These are phyloP conservation scores for Cyclostephanos tholiformis DNA, from an alignment of 108 stramenopile species.

Conservation along the genomic window DNA sequence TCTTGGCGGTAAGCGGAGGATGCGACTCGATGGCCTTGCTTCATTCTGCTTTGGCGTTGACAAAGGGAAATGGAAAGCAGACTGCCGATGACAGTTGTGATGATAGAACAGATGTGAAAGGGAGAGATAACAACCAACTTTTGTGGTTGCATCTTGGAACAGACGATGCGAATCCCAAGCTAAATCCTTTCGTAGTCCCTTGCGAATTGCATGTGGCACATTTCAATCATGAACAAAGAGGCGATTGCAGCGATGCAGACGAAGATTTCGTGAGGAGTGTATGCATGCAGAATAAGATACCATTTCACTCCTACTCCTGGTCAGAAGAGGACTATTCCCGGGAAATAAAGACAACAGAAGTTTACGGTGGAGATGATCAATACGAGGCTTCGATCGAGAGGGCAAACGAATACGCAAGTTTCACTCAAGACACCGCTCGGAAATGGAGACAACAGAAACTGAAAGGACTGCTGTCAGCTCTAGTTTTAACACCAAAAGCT, in stretches of 20 bases:
- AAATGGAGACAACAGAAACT: constrained; percentile 67
- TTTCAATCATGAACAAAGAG: constrained; percentile 86
- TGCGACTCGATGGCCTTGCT: constrained; percentile 87
- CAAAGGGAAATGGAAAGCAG: neutral
- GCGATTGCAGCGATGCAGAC: constrained; percentile 68
- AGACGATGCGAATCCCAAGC: constrained; percentile 9
- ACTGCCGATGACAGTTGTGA: neutral
- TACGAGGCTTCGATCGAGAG: neutral
- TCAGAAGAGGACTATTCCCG: constrained; percentile 27
- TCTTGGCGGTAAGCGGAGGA: constrained; percentile 87
- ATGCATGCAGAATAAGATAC: constrained; percentile 51
- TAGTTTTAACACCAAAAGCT: constrained; percentile 10
- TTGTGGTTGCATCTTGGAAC: constrained; percentile 25
- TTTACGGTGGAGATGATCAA: constrained; percentile 21
- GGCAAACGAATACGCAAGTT: constrained; percentile 33
- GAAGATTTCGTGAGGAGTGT: constrained; percentile 62
- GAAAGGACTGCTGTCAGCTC: constrained; percentile 39
- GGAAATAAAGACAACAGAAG: constrained; percentile 2
- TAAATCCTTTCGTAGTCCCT: constrained; percentile 20
- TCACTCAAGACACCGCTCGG: constrained; percentile 85
- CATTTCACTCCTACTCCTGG: constrained; percentile 69
- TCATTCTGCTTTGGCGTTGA: constrained; percentile 63
- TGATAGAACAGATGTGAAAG: neutral
- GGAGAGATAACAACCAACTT: neutral
- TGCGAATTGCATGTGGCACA: constrained; percentile 77